phyloP scores from a whole-genome alignment of 805 yeast species.

The Brettanomyces naardenensis region DNA sequence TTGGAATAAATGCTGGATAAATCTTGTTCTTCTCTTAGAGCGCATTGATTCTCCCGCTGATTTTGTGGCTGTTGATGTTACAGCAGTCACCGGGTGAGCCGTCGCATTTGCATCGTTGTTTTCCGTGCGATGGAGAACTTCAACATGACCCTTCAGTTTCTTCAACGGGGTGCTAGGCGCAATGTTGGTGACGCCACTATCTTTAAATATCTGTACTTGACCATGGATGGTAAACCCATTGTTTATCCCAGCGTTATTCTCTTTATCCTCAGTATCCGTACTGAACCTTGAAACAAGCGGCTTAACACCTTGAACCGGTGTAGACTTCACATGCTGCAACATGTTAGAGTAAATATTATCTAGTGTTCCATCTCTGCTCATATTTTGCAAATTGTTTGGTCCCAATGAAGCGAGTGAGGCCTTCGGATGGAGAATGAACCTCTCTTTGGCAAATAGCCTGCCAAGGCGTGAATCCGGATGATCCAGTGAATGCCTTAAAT shows the following conservation, averaged over 20 bases:
- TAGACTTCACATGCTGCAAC: constrained; percentile 21
- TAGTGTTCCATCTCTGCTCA: constrained; percentile 10
- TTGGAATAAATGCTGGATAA: background rate
- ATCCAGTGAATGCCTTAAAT: background rate
- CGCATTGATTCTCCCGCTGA: background rate
- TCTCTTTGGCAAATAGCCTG: constrained; percentile 8
- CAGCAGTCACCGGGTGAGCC: background rate
- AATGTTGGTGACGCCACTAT: constrained; percentile 35
- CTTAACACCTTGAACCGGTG: constrained; percentile 28
- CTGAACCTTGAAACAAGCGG: background rate
- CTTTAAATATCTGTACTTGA: constrained; percentile 39
- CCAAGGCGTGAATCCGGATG: background rate
- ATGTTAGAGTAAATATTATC: constrained; percentile 21
- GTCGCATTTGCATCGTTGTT: background rate
- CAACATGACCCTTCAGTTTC: constrained; percentile 35
- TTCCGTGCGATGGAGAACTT: background rate
- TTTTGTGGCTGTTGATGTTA: background rate
- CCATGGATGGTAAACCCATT: constrained; percentile 45
- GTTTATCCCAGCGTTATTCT: constrained; percentile 12
- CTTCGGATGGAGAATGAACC: constrained; percentile 24
- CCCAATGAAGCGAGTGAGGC: constrained; percentile 26
- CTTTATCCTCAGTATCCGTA: constrained; percentile 9
- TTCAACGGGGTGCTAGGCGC: constrained; percentile 65
- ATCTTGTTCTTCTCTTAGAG: background rate
- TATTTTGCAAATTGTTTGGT: constrained; percentile 1